Conservation (phyloP, 768 basidiomycete genomes). For the Mycena rebaudengoi region DNA sequence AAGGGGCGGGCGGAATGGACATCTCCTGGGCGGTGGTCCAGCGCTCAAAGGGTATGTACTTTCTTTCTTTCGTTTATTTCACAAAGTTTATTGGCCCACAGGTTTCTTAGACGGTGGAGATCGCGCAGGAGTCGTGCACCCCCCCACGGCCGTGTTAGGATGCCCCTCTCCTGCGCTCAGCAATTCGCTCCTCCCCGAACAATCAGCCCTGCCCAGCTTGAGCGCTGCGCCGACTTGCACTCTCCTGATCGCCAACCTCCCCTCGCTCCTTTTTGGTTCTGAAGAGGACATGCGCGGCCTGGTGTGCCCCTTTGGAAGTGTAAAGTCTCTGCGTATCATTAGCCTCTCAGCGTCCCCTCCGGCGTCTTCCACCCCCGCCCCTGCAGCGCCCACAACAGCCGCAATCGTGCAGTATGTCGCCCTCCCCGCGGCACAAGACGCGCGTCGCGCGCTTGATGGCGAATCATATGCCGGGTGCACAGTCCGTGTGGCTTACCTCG, state of each 20-base stretch:
- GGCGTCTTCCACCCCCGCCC: background rate
- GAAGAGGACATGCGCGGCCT: constrained; percentile 26
- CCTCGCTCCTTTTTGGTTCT: constrained; percentile 23
- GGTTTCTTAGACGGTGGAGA: constrained; percentile 87
- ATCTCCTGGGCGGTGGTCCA: constrained; percentile 91
- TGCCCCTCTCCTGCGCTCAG: constrained; percentile 33
- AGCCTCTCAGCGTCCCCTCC: constrained; percentile 63
- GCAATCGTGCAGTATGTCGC: constrained; percentile 22
- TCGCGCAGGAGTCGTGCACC: constrained; percentile 69
- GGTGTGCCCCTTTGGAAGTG: constrained; percentile 26
- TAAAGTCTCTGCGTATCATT: constrained; percentile 59
- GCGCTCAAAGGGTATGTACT: constrained; percentile 73
- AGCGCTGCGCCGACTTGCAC: constrained; percentile 53
- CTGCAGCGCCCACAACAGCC: constrained; percentile 10
- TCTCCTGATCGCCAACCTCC: constrained; percentile 22
- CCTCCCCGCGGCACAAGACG: constrained; percentile 22
- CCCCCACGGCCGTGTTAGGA: constrained; percentile 46
- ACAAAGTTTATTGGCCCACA: constrained; percentile 34
- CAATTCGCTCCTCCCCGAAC: constrained; percentile 34
- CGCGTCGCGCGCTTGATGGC: constrained; percentile 21
- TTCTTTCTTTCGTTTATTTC: background rate
- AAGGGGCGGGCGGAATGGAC: constrained; percentile 62
- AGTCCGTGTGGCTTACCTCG: constrained; percentile 20
- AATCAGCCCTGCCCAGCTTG: constrained; percentile 36
- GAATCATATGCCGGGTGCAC: constrained; percentile 24